phyloP scores from a whole-genome alignment of 371 early-diverging fungal genomes.

The Dentiscutata heterogama region DNA sequence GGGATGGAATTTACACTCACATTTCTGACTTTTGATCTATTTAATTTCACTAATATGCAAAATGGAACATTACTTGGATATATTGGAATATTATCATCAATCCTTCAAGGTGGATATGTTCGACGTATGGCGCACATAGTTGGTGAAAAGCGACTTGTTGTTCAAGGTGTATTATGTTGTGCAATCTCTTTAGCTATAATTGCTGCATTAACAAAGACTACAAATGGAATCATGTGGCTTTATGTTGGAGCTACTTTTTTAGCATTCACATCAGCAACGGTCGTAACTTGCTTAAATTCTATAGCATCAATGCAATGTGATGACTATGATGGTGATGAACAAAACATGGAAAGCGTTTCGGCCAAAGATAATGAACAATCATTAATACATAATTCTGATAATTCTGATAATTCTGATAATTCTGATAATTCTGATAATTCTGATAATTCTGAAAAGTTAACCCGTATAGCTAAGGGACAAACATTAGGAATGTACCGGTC shows the following conservation, averaged over 20 bases:
- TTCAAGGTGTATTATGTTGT: slow-evolving; percentile 84
- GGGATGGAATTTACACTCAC: slow-evolving; percentile 99
- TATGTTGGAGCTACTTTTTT: slow-evolving; percentile 77
- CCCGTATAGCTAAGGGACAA: slow-evolving; percentile 66
- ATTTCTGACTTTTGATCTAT: slow-evolving; percentile 93
- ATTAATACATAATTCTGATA: too few relatives aligned
- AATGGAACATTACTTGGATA: slow-evolving; percentile 91
- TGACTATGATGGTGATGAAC: not conserved
- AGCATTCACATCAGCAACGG: slow-evolving; percentile 93
- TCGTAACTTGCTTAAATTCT: slow-evolving; percentile 90
- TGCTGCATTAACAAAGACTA: slow-evolving; percentile 56
- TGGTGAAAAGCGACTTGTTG: slow-evolving; percentile 76
- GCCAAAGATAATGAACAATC: not conserved
- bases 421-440: not conserved
- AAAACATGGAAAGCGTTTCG: not conserved
- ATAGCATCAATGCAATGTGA: slow-evolving; percentile 73
- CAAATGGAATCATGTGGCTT: slow-evolving; percentile 44
- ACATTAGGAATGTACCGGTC: slow-evolving; percentile 90
- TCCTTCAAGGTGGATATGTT: slow-evolving; percentile 95
- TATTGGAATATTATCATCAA: slow-evolving; percentile 88
- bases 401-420: too few relatives aligned
- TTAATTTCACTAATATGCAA: slow-evolving; percentile 85
- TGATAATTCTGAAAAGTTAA: slow-evolving; percentile 42
- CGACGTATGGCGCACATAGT: slow-evolving; percentile 77
- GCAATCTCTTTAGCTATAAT: slow-evolving; percentile 74